Conservation (phyloP, 2,329 filamentous ascomycete species). For the Chaetothyriales sp. region DNA sequence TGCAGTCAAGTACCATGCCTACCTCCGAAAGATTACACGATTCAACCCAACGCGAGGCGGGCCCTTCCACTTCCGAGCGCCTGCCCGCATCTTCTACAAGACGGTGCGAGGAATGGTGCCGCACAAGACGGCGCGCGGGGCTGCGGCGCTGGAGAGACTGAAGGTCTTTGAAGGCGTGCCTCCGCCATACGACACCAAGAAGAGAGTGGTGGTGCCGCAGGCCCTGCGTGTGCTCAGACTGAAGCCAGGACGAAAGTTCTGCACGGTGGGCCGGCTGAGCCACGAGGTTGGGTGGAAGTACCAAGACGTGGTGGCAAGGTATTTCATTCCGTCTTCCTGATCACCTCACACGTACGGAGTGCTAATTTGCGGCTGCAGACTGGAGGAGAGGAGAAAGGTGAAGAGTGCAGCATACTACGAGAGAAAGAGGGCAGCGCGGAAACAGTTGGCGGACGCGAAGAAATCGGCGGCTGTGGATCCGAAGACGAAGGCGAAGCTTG, state of each 20-base stretch:
- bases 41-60: slow-evolving; percentile 99
- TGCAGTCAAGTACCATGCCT: slow-evolving; percentile 41
- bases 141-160: slow-evolving; percentile 90
- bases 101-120: slow-evolving; percentile 99
- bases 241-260: slow-evolving; percentile 99
- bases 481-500: slow-evolving; percentile 79
- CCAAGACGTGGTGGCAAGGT: slow-evolving; percentile 97
- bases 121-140: slow-evolving; percentile 98
- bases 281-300: slow-evolving; percentile 99
- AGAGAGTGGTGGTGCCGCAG: slow-evolving; percentile 98
- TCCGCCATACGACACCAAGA: slow-evolving; percentile 98
- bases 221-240: slow-evolving; percentile 90
- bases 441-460: slow-evolving; percentile 84
- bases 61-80: slow-evolving; percentile 99
- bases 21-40: slow-evolving; percentile 99
- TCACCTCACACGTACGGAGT: not conserved
- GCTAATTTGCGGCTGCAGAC: slow-evolving; percentile 41
- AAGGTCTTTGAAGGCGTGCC: slow-evolving; percentile 99
- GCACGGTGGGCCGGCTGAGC: slow-evolving; percentile 92
- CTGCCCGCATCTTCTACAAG: slow-evolving; percentile 99
- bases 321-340: slow-evolving; percentile 32
- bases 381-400: slow-evolving; percentile 99
- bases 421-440: slow-evolving; percentile 94
- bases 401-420: slow-evolving; percentile 99
- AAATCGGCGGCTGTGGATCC: slow-evolving; percentile 76